Evolutionary conservation across 2,329 filamentous ascomycete genomes (phyloP).

Genomic region (Gnomoniopsis sp.): DNA sequence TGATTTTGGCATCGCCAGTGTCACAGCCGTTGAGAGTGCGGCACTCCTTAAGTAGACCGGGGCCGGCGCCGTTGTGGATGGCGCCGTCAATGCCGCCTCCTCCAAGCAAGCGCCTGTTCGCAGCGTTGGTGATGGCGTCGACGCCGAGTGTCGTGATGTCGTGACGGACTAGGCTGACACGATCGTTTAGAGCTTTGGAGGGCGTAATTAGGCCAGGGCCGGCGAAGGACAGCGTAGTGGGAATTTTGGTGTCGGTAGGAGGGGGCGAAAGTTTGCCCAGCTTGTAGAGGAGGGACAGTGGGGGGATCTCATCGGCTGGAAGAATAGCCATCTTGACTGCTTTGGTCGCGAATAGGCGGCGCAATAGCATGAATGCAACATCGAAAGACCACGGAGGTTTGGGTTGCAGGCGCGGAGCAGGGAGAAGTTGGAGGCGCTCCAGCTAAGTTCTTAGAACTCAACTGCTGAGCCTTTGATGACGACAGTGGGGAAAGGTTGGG

Average conservation of each 20-base stretch:
- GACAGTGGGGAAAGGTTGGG: conserved; percentile 11
- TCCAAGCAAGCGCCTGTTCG: conserved; percentile 73
- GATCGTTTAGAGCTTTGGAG: conserved; percentile 62
- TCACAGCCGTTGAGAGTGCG: conserved; percentile 65
- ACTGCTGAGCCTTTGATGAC: neutral
- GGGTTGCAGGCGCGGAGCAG: neutral
- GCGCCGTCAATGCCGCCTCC: conserved; percentile 90
- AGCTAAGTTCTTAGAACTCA: neutral
- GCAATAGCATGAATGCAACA: neutral
- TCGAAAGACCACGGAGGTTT: neutral
- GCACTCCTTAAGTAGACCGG: conserved; percentile 66
- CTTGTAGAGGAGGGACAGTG: conserved; percentile 64
- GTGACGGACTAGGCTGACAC: conserved; percentile 65
- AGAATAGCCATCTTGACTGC: conserved; percentile 34
- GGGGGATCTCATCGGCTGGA: conserved; percentile 55
- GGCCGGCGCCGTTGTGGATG: conserved; percentile 82
- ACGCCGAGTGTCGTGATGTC: conserved; percentile 80
- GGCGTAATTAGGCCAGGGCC: conserved; percentile 24
- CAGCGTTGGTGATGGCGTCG: conserved; percentile 90
- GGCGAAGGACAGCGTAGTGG: conserved; percentile 22
- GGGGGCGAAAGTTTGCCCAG: conserved; percentile 41
- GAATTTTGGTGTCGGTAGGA: conserved; percentile 13
- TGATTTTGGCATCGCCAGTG: conserved; percentile 82
- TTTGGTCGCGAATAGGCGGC: neutral
- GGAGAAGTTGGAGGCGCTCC: neutral